A percentile compares a stretch with the other conserved stretches of the same genome.
Conservation (phyloP, 2,329 filamentous ascomycete genomes). For the Cercospora sp. region DNA sequence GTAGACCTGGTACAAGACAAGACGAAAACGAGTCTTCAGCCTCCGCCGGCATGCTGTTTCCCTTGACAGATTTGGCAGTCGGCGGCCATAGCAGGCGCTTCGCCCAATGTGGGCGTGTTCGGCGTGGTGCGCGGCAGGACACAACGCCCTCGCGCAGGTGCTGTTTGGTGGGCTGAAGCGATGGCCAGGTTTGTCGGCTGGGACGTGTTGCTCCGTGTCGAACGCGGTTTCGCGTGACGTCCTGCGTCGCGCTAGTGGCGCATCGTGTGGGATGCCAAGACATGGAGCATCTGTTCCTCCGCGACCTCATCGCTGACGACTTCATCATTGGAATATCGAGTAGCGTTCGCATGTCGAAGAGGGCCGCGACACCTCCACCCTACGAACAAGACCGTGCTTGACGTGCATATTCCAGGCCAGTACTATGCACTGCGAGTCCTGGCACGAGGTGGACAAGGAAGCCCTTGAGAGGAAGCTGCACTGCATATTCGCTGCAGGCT, state of each 20-base stretch:
- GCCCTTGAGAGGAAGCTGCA: neutral
- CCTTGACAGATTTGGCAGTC: constrained; percentile 17
- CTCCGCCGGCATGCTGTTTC: constrained; percentile 10
- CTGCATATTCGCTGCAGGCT: neutral
- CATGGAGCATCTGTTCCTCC: neutral
- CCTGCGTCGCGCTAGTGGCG: neutral
- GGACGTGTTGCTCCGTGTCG: constrained; percentile 13
- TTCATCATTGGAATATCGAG: neutral
- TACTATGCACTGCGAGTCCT: neutral
- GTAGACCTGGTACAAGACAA: neutral
- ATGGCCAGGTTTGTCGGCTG: neutral
- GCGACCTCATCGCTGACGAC: neutral
- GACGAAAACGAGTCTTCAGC: neutral
- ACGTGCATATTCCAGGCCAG: neutral
- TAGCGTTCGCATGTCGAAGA: neutral
- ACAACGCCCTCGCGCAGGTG: neutral
- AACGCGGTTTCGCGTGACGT: constrained; percentile 12
- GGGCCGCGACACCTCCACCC: neutral
- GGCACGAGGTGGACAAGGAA: neutral
- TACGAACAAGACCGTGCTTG: neutral
- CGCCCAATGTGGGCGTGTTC: neutral
- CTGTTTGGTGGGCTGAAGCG: neutral
- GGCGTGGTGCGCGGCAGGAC: neutral
- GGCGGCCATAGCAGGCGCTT: neutral
- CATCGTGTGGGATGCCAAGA: neutral